phyloP scores from a whole-genome alignment of 2,329 filamentous ascomycete genomes.

The Cladosporium velox region DNA sequence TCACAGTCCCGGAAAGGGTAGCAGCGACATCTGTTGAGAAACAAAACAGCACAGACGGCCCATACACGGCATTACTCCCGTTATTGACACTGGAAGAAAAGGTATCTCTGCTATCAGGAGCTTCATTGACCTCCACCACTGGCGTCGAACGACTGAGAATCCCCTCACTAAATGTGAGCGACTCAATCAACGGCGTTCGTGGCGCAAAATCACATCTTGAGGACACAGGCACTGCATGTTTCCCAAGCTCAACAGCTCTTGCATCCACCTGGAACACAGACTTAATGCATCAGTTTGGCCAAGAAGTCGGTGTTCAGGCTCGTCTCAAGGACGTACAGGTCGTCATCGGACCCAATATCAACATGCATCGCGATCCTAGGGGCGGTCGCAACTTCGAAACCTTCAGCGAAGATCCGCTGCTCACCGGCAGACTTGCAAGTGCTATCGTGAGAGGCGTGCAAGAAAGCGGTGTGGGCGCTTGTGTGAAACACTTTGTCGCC shows the following conservation, averaged over 20 bases:
- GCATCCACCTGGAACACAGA: constrained; percentile 33
- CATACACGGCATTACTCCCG: constrained; percentile 25
- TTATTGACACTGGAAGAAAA: constrained; percentile 35
- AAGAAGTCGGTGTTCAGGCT: constrained; percentile 32
- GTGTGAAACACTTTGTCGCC: constrained; percentile 74
- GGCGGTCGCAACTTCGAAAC: constrained; percentile 85
- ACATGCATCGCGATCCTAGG: constrained; percentile 28
- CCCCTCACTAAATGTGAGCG: constrained; percentile 65
- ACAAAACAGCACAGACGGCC: not conserved
- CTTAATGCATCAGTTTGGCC: constrained; percentile 27
- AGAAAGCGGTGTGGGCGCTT: constrained; percentile 71
- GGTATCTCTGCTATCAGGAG: constrained; percentile 47
- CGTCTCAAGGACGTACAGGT: constrained; percentile 33
- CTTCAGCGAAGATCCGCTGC: constrained; percentile 77
- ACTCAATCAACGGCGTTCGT: constrained; percentile 70
- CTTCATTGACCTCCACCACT: not conserved
- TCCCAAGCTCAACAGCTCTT: constrained; percentile 59
- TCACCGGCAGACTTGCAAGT: constrained; percentile 72
- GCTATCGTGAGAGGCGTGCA: constrained; percentile 65
- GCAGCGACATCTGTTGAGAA: not conserved
- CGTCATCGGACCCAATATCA: constrained; percentile 33
- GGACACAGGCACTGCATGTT: constrained; percentile 66
- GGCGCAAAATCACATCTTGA: constrained; percentile 67
- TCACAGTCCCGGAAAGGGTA: not conserved
- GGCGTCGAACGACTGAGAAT: constrained; percentile 52